Percentiles rank a stretch among this genome's conserved stretches.
phyloP scores from a whole-genome alignment of 805 yeast species.

The Lipomyces mesembrius region DNA sequence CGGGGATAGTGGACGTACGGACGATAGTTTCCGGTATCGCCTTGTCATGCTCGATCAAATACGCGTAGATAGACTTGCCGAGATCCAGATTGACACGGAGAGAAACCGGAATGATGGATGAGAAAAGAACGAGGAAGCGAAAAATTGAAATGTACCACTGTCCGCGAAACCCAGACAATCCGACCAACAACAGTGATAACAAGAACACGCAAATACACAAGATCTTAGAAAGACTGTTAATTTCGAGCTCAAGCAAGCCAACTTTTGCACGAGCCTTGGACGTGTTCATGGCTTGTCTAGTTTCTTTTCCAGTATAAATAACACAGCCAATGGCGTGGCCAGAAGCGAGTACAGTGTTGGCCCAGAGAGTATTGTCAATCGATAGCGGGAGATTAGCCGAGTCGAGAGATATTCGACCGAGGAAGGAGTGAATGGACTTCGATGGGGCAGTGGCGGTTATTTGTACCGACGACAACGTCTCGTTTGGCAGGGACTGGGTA shows the following conservation, averaged over 20 bases:
- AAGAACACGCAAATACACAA: slow-evolving; percentile 84
- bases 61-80: slow-evolving; percentile 94
- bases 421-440: slow-evolving; percentile 78
- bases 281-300: slow-evolving; percentile 94
- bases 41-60: slow-evolving; percentile 87
- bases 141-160: slow-evolving; percentile 90
- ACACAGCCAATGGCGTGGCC: slow-evolving; percentile 90
- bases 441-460: slow-evolving; percentile 81
- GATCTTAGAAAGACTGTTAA: slow-evolving; percentile 84
- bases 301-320: slow-evolving; percentile 88
- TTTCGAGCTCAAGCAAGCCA: slow-evolving; percentile 88
- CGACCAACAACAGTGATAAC: slow-evolving; percentile 76
- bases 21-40: slow-evolving; percentile 87
- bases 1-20: slow-evolving; percentile 96
- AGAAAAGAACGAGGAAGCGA: slow-evolving; percentile 87
- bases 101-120: slow-evolving; percentile 95
- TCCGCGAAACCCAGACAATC: slow-evolving; percentile 69
- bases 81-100: slow-evolving; percentile 91
- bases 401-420: slow-evolving; percentile 65
- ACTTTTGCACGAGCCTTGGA: slow-evolving; percentile 84
- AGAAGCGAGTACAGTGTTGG: slow-evolving; percentile 94
- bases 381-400: slow-evolving; percentile 66
- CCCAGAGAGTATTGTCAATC: slow-evolving; percentile 96
- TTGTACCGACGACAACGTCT: slow-evolving; percentile 49
- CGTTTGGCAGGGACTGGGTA: slow-evolving; percentile 35